Evolutionary conservation across 768 basidiomycete genomes (phyloP).

Genomic region (Tubosaeta brunneosetosa): DNA sequence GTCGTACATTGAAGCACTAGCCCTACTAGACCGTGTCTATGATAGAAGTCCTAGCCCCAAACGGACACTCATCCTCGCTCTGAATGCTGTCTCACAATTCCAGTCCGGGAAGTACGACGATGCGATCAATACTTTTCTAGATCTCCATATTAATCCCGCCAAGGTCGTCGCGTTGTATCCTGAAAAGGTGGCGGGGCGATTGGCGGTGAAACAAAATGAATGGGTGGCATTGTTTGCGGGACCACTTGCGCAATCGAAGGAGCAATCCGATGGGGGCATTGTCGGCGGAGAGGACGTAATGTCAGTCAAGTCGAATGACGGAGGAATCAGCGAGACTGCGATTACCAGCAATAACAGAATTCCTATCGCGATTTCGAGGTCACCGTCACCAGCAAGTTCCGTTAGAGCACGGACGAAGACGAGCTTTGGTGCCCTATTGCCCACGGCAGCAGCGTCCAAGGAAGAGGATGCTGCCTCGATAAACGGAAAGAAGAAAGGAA

Average conservation of each 20-base stretch:
- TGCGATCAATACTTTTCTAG: constrained; percentile 84
- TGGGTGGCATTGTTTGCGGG: constrained; percentile 90
- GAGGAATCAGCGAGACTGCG: constrained; percentile 19
- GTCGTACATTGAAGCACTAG: constrained; percentile 73
- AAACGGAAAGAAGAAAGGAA: constrained; percentile 31
- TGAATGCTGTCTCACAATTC: constrained; percentile 80
- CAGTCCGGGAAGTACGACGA: constrained; percentile 59
- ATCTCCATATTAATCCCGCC: constrained; percentile 88
- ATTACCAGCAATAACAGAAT: constrained; percentile 24
- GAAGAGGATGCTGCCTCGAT: constrained; percentile 66
- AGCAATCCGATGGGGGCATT: not conserved
- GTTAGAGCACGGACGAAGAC: constrained; percentile 51
- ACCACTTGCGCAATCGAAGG: constrained; percentile 31
- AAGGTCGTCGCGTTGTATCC: constrained; percentile 91
- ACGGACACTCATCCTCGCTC: constrained; percentile 54
- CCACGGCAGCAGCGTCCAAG: constrained; percentile 32
- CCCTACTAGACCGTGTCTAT: constrained; percentile 53
- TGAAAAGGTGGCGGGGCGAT: constrained; percentile 70
- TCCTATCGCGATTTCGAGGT: constrained; percentile 19
- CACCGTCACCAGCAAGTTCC: constrained; percentile 36
- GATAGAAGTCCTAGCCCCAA: constrained; percentile 26
- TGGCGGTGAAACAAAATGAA: constrained; percentile 59
- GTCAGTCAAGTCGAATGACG: constrained; percentile 24
- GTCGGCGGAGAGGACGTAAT: constrained; percentile 23
- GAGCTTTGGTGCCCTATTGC: constrained; percentile 48